Percentiles rank a stretch among this genome's conserved stretches.
These are phyloP conservation scores for Butyriboletus loyo DNA, from an alignment of 768 basidiomycete genomes.

Conservation along the genomic window DNA sequence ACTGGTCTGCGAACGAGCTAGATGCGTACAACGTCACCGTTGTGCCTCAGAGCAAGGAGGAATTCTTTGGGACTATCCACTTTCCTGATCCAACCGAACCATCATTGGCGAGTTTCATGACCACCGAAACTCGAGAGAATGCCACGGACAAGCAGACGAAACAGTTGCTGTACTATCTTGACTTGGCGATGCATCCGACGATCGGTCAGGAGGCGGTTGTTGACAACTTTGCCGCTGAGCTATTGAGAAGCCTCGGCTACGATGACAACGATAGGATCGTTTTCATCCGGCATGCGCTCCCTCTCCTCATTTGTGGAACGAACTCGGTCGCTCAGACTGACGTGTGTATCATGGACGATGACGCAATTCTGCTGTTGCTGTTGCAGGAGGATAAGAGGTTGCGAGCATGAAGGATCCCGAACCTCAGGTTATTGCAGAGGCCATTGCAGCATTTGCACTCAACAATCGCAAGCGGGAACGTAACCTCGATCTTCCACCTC, in stretches of 20 bases:
- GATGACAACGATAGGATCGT: background rate
- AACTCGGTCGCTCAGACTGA: background rate
- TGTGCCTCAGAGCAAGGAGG: no score
- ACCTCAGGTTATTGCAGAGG: background rate
- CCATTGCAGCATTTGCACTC: background rate
- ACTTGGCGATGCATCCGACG: background rate
- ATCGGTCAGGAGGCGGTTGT: background rate
- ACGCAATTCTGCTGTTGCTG: background rate
- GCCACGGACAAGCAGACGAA: no score
- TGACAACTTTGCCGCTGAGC: background rate
- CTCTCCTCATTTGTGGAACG: background rate
- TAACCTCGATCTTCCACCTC: background rate
- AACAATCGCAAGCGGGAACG: background rate
- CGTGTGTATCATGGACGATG: background rate
- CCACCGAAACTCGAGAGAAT: no score
- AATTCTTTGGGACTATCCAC: no score
- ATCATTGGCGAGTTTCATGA: no score
- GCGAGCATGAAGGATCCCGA: background rate
- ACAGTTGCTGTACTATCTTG: no score
- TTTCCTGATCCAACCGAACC: no score
- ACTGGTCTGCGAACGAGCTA: no score
- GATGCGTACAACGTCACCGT: background rate
- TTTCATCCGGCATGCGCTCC: background rate
- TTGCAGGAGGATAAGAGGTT: background rate
- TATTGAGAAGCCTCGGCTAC: background rate